Percentiles rank a stretch among this genome's conserved stretches.
phyloP scores from a whole-genome alignment of 164 flowering plant genomes.

The Magnolia sinica region DNA sequence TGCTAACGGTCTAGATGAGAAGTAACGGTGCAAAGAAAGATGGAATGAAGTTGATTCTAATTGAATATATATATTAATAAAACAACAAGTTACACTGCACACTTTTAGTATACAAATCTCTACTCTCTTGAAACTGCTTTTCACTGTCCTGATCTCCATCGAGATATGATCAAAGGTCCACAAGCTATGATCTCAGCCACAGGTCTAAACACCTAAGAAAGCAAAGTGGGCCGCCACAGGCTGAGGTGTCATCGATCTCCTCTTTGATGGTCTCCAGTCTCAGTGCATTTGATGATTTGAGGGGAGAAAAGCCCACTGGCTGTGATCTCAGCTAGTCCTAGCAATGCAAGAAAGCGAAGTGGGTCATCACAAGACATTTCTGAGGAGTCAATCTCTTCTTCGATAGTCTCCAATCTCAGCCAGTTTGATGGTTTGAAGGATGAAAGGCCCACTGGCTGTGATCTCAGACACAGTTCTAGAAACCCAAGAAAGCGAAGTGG shows the following conservation, averaged over 20 bases:
- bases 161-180: too few relatives aligned
- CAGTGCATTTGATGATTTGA: not conserved
- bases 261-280: conserved; percentile 7
- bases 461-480: not conserved
- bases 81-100: too few relatives aligned
- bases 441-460: not conserved
- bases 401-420: not conserved
- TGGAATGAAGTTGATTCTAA: too few relatives aligned
- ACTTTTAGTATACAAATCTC: too few relatives aligned
- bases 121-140: too few relatives aligned
- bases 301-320: not conserved
- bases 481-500: not conserved
- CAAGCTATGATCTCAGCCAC: not conserved
- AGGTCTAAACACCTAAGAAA: not conserved
- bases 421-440: not conserved
- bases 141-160: too few relatives aligned
- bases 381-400: not conserved
- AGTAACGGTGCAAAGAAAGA: too few relatives aligned
- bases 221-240: not conserved
- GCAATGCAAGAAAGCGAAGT: too few relatives aligned
- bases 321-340: not conserved
- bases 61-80: too few relatives aligned
- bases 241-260: not conserved
- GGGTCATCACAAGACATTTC: not conserved
- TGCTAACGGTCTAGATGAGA: too few relatives aligned